A percentile compares a stretch with the other conserved stretches of the same genome.
These are phyloP conservation scores for Rhizophagus sp. DNA, from an alignment of 192 early-diverging fungal species.

Conservation along the genomic window DNA sequence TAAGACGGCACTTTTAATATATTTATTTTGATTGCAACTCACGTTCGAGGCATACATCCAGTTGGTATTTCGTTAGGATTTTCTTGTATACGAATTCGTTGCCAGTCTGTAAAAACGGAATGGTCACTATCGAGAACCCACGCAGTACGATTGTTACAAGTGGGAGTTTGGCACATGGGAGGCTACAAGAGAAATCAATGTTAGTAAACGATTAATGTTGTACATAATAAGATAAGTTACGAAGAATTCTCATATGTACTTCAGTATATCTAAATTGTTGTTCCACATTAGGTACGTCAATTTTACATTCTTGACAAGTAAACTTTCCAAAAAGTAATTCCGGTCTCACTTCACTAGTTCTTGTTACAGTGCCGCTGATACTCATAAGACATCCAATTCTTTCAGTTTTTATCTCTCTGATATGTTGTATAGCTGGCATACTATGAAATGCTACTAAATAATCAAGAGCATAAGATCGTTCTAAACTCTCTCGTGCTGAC, in stretches of 20 bases:
- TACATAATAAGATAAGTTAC: slow-evolving; percentile 17
- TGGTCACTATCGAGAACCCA: slow-evolving; percentile 84
- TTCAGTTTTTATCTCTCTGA: slow-evolving; percentile 85
- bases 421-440: slow-evolving; percentile 57
- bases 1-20: not conserved
- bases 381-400: slow-evolving; percentile 79
- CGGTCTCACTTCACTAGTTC: slow-evolving; percentile 95
- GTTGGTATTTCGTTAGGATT: slow-evolving; percentile 94
- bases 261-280: slow-evolving; percentile 98
- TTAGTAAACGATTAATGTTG: not conserved
- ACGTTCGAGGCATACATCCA: slow-evolving; percentile 95
- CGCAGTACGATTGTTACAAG: slow-evolving; percentile 76
- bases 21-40: slow-evolving; percentile 17
- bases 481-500: not conserved
- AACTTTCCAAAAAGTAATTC: slow-evolving; percentile 93
- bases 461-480: slow-evolving; percentile 58
- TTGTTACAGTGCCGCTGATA: slow-evolving; percentile 91
- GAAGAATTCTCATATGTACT: slow-evolving; percentile 39
- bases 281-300: slow-evolving; percentile 79
- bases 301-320: slow-evolving; percentile 81
- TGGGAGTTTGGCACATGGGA: slow-evolving; percentile 75
- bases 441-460: slow-evolving; percentile 75
- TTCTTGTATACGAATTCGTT: slow-evolving; percentile 95
- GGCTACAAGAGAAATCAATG: slow-evolving; percentile 51
- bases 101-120: slow-evolving; percentile 95